Percentiles rank a stretch among this genome's conserved stretches.
Conservation (phyloP, 2,329 filamentous ascomycete genomes). For the Didymella segeticola region DNA sequence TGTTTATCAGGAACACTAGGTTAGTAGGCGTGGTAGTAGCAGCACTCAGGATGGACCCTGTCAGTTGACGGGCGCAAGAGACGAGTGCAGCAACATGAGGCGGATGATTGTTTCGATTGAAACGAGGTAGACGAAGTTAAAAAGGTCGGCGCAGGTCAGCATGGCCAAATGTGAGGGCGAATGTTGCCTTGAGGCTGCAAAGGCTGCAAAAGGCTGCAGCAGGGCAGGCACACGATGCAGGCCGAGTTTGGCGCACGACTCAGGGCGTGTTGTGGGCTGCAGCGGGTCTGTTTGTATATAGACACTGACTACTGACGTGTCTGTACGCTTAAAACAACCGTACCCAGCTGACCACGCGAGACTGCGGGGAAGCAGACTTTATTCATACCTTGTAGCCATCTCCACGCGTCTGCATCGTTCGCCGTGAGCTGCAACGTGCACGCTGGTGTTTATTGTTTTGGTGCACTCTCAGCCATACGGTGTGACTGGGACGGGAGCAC, state of each 20-base stretch:
- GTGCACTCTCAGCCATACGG: constrained; percentile 5
- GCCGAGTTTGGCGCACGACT: constrained; percentile 12
- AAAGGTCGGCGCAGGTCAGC: background rate
- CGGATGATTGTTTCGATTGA: constrained; percentile 22
- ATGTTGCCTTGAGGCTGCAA: constrained; percentile 18
- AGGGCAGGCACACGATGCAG: constrained; percentile 12
- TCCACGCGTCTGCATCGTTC: constrained; percentile 13
- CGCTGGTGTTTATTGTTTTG: constrained; percentile 12
- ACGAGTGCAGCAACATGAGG: constrained; percentile 15
- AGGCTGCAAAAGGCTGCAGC: too few species aligned
- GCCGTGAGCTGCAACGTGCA: constrained; percentile 3
- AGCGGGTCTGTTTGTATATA: background rate
- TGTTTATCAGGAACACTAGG: too few species aligned
- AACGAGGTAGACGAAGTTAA: constrained; percentile 21
- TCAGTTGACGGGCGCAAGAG: constrained; percentile 5
- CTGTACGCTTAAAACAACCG: too few species aligned
- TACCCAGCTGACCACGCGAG: too few species aligned
- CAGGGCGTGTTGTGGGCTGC: constrained; percentile 9
- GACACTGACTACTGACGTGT: constrained; percentile 11
- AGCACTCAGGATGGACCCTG: constrained; percentile 20
- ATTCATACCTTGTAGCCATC: too few species aligned
- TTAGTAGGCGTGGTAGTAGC: background rate
- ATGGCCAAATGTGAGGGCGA: background rate
- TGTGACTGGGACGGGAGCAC: constrained; percentile 13
- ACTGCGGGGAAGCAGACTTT: too few species aligned